Percentiles rank a stretch among this genome's conserved stretches.
phyloP scores from a whole-genome alignment of 441 rosid genomes.

The Omphalea diandra region DNA sequence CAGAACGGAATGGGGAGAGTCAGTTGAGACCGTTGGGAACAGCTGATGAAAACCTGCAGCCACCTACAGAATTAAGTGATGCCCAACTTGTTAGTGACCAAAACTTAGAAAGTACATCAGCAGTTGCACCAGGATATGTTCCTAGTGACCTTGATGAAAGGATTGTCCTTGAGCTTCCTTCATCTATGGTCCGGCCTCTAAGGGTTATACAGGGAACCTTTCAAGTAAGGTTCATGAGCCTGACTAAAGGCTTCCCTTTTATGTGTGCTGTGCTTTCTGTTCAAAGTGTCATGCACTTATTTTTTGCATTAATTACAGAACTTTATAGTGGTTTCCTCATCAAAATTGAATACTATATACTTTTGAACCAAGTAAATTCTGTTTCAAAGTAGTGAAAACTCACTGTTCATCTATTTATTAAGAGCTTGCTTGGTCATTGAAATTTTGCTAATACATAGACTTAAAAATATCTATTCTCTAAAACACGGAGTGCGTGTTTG shows the following conservation, averaged over 20 bases:
- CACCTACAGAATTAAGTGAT: slow-evolving; percentile 48
- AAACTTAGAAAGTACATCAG: slow-evolving; percentile 57
- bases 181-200: slow-evolving; percentile 97
- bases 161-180: slow-evolving; percentile 87
- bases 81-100: slow-evolving; percentile 49
- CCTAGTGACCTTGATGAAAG: slow-evolving; percentile 93
- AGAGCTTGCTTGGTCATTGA: background rate
- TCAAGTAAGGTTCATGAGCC: slow-evolving; percentile 58
- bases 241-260: background rate
- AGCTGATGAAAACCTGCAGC: slow-evolving; percentile 51
- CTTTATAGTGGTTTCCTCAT: background rate
- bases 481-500: background rate
- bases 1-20: slow-evolving; percentile 45
- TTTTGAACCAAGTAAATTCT: background rate
- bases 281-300: background rate
- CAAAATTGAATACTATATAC: background rate
- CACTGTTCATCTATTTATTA: background rate
- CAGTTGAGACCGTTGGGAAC: slow-evolving; percentile 45
- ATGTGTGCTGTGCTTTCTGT: background rate
- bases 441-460: background rate
- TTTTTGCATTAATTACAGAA: background rate
- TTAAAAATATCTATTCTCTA: background rate
- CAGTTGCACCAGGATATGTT: slow-evolving; percentile 80
- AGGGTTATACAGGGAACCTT: slow-evolving; percentile 88
- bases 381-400: background rate